These are phyloP conservation scores for Fusarium phyllophilum DNA, from an alignment of 2,329 filamentous ascomycete genomes.

Conservation along the genomic window DNA sequence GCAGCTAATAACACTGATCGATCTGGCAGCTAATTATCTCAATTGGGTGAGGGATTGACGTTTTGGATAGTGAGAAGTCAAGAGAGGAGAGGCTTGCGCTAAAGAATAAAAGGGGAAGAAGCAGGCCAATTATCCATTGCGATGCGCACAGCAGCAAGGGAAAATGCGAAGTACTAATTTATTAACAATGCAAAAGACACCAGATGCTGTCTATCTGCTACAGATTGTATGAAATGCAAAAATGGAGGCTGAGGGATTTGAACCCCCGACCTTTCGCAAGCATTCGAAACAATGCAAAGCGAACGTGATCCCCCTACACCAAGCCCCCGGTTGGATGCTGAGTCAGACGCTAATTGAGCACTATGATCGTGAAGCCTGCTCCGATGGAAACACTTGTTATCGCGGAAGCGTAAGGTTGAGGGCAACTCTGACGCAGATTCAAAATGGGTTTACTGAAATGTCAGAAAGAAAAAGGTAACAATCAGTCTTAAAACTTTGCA, in stretches of 20 bases:
- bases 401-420: rapidly evolving
- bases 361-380: rapidly evolving
- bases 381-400: neutral
- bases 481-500: neutral
- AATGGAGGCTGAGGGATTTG: slow-evolving; percentile 21
- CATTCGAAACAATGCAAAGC: slow-evolving; percentile 17
- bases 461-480: too few relatives aligned
- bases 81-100: neutral
- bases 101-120: rapidly evolving
- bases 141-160: rapidly evolving
- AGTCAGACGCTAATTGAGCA: neutral
- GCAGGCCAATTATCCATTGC: rapidly evolving
- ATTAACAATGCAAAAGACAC: too few relatives aligned
- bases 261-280: slow-evolving; percentile 18
- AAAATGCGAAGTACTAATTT: rapidly evolving
- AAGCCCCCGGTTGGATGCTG: neutral
- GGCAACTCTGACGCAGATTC: too few relatives aligned
- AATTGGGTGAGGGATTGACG: rapidly evolving
- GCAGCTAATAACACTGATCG: too few relatives aligned
- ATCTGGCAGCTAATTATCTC: rapidly evolving
- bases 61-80: neutral
- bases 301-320: slow-evolving; percentile 20
- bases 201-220: rapidly evolving
- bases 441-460: too few relatives aligned
- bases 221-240: rapidly evolving